Percentiles rank a stretch among this genome's conserved stretches.
Conservation (phyloP, 176 grass and related monocot genomes). For the Ensete ventricosum region DNA sequence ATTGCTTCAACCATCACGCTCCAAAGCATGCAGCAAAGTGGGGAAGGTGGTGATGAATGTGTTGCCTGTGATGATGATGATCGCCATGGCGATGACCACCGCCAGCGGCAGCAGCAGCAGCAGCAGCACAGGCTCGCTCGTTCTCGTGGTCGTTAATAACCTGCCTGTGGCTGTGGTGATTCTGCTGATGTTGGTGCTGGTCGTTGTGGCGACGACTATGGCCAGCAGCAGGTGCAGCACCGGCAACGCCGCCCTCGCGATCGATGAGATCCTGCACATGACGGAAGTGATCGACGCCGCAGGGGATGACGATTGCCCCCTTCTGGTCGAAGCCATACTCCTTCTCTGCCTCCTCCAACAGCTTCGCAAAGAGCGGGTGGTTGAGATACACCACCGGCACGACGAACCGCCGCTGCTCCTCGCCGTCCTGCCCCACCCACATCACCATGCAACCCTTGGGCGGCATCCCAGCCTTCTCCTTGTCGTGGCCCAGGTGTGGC, state of each 20-base stretch:
- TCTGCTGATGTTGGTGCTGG: background rate
- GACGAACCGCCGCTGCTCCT: slow-evolving; percentile 47
- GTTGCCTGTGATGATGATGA: background rate
- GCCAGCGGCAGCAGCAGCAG: background rate
- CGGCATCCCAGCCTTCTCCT: slow-evolving; percentile 26
- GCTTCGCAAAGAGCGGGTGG: slow-evolving; percentile 66
- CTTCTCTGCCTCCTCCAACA: slow-evolving; percentile 82
- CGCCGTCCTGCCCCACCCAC: slow-evolving; percentile 36
- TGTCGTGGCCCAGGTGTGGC: background rate
- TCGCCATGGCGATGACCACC: background rate
- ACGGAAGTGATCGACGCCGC: slow-evolving; percentile 75
- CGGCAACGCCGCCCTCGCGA: slow-evolving; percentile 19
- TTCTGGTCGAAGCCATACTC: slow-evolving; percentile 83
- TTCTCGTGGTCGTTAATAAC: background rate
- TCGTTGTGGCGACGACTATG: slow-evolving; percentile 13
- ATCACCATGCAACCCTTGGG: slow-evolving; percentile 87
- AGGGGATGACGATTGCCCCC: slow-evolving; percentile 89
- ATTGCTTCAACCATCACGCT: background rate
- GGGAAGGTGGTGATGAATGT: slow-evolving; percentile 1
- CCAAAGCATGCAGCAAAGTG: slow-evolving; percentile 6
- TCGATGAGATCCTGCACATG: slow-evolving; percentile 61
- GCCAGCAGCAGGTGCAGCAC: background rate
- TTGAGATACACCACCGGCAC: slow-evolving; percentile 76
- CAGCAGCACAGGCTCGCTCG: background rate
- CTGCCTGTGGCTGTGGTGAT: slow-evolving; percentile 22